These are phyloP conservation scores for Nevesoporus exiguus DNA, from an alignment of 768 basidiomycete species.

Conservation along the genomic window DNA sequence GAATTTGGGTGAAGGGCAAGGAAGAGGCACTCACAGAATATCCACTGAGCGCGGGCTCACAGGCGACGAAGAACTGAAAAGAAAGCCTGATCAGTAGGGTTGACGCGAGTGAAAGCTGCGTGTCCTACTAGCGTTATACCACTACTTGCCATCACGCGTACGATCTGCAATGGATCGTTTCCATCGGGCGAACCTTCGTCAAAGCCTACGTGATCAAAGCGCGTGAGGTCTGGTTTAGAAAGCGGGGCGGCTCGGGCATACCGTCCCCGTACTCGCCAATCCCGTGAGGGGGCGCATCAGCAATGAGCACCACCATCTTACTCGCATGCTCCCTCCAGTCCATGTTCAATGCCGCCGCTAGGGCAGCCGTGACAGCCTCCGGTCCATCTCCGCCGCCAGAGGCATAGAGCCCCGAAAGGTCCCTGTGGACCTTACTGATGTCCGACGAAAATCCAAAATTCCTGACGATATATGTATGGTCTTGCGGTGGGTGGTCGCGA, in stretches of 20 bases:
- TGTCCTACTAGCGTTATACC: slow-evolving; percentile 84
- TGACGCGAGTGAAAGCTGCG: not conserved
- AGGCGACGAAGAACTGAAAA: slow-evolving; percentile 93
- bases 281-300: slow-evolving; percentile 96
- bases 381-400: slow-evolving; percentile 94
- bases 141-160: slow-evolving; percentile 81
- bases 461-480: slow-evolving; percentile 90
- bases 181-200: slow-evolving; percentile 94
- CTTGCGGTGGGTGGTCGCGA: slow-evolving; percentile 96
- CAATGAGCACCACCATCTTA: slow-evolving; percentile 96
- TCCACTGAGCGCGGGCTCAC: slow-evolving; percentile 92
- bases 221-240: slow-evolving; percentile 12
- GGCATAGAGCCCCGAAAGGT: slow-evolving; percentile 81
- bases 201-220: slow-evolving; percentile 56
- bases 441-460: slow-evolving; percentile 95
- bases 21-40: slow-evolving; percentile 61
- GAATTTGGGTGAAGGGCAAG: slow-evolving; percentile 16
- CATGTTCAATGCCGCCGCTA: slow-evolving; percentile 84
- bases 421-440: slow-evolving; percentile 79
- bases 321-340: slow-evolving; percentile 86
- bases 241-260: slow-evolving; percentile 32
- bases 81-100: slow-evolving; percentile 1
- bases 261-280: slow-evolving; percentile 97
- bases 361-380: slow-evolving; percentile 92
- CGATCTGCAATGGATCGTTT: slow-evolving; percentile 83